phyloP scores from a whole-genome alignment of 2,329 filamentous ascomycete species.

The Septoria linicola region DNA sequence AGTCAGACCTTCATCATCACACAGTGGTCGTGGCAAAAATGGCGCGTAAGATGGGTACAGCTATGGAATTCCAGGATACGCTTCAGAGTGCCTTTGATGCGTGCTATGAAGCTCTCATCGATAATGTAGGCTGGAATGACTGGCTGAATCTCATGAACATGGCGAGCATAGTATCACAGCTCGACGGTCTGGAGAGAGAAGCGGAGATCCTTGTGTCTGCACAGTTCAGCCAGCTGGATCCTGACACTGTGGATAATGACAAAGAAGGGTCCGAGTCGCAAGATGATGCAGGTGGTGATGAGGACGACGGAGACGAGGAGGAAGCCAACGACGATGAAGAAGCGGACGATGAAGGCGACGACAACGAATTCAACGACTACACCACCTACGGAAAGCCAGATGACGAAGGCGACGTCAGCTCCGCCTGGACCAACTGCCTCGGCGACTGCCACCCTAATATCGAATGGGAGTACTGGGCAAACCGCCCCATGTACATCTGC shows the following conservation, averaged over 20 bases:
- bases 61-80: conserved; percentile 4
- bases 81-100: conserved; percentile 10
- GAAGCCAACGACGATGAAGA: not conserved
- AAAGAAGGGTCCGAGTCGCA: too few relatives aligned
- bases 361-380: not conserved
- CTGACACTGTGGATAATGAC: not conserved
- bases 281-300: too few relatives aligned
- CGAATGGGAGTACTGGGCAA: conserved; percentile 8
- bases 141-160: conserved; percentile 10
- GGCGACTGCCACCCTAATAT: conserved; percentile 5
- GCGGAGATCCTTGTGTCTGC: conserved; percentile 6
- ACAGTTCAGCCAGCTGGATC: conserved; percentile 2
- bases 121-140: conserved; percentile 10
- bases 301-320: not conserved
- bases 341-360: not conserved
- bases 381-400: not conserved
- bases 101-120: conserved; percentile 10
- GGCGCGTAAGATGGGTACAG: conserved; percentile 8
- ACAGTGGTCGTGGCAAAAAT: not conserved
- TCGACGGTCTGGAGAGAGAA: conserved; percentile 7
- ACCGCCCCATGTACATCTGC: conserved; percentile 4
- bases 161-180: conserved; percentile 3
- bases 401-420: not conserved
- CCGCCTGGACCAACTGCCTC: conserved; percentile 1
- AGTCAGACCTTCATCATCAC: conserved; percentile 9